Percentiles rank a stretch among this genome's conserved stretches.
Evolutionary conservation across 1,284 basidiomycete genomes (phyloP).

Genomic region (Cryptococcus floricola): DNA sequence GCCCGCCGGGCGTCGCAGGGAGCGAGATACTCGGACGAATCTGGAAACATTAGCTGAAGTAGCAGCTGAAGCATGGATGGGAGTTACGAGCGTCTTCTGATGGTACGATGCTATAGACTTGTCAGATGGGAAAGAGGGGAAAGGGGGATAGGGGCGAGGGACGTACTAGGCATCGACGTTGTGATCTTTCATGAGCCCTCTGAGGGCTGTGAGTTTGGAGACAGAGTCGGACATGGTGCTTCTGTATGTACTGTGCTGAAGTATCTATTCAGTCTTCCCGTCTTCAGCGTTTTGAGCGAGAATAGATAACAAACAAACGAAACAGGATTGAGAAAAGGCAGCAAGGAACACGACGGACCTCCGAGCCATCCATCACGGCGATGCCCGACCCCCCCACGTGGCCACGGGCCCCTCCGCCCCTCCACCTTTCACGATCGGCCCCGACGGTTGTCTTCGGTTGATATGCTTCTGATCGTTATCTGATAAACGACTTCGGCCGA

Average conservation of each 20-base stretch:
- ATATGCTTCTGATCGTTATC: no score
- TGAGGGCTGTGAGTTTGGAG: slow-evolving; percentile 19
- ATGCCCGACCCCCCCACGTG: no score
- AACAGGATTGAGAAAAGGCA: neutral
- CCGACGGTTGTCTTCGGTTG: no score
- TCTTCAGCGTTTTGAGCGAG: no score
- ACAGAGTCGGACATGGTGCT: slow-evolving; percentile 1
- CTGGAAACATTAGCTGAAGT: slow-evolving; percentile 48
- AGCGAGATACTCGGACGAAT: slow-evolving; percentile 86
- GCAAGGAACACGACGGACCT: no score
- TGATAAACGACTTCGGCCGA: no score
- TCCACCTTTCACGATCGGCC: no score
- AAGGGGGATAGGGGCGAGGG: neutral
- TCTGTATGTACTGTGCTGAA: neutral
- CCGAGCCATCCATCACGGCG: no score
- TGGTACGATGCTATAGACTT: slow-evolving; percentile 59
- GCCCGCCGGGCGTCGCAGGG: slow-evolving; percentile 76
- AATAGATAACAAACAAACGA: no score
- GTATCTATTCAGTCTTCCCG: no score
- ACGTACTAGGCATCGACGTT: slow-evolving; percentile 61
- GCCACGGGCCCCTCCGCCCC: no score
- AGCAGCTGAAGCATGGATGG: neutral
- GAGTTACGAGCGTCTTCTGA: slow-evolving; percentile 82
- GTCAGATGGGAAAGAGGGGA: neutral
- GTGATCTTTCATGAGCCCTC: slow-evolving; percentile 62